Conservation (phyloP, 225 moss, liverwort and hornwort species). For the Neckera pumila region DNA sequence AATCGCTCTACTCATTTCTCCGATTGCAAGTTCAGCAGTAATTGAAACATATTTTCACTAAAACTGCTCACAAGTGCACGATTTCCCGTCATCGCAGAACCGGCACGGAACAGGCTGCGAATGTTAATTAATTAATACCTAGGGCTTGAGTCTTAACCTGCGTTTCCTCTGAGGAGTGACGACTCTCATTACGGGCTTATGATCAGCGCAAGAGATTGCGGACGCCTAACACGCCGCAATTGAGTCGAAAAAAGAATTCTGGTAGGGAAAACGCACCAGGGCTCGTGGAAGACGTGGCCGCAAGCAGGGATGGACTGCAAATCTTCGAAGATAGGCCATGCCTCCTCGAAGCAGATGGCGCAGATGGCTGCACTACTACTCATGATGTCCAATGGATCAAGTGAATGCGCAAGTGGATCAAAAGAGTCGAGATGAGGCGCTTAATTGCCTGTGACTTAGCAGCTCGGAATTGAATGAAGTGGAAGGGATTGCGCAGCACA, state of each 20-base stretch:
- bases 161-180: background rate
- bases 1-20: background rate
- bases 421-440: background rate
- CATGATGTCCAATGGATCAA: background rate
- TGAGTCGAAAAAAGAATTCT: background rate
- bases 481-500: background rate
- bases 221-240: background rate
- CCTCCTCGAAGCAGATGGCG: conserved; percentile 67
- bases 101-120: background rate
- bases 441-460: background rate
- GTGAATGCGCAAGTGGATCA: too few species aligned
- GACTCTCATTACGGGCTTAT: background rate
- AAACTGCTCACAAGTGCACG: background rate
- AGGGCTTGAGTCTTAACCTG: background rate
- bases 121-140: background rate
- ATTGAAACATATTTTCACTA: background rate
- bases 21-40: background rate
- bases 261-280: conserved; percentile 10
- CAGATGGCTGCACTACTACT: conserved; percentile 31
- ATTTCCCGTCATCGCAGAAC: background rate
- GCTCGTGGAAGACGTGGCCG: conserved; percentile 78
- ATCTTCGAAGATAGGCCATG: conserved; percentile 33
- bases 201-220: background rate
- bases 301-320: conserved; percentile 60
- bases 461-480: too few species aligned